A percentile compares a stretch with the other conserved stretches of the same genome.
Conservation (phyloP, 805 yeast species). For the Candida ponderosae region DNA sequence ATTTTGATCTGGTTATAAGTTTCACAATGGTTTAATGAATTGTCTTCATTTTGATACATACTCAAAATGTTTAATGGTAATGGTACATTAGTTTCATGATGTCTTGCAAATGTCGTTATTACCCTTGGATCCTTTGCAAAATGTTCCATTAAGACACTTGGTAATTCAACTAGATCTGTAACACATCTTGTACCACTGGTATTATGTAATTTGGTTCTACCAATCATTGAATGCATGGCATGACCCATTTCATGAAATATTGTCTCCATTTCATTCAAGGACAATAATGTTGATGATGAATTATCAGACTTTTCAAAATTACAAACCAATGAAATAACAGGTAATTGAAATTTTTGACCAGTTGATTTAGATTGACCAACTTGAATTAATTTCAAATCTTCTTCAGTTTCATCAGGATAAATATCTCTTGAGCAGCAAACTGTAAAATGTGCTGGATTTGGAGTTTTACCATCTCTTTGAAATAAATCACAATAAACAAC, state of each 20-base stretch:
- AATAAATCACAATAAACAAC: slow-evolving; percentile 83
- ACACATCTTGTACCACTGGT: slow-evolving; percentile 93
- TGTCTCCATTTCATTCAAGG: slow-evolving; percentile 81
- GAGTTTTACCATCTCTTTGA: slow-evolving; percentile 65
- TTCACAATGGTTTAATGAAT: slow-evolving; percentile 59
- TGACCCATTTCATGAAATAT: slow-evolving; percentile 98
- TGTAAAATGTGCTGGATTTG: slow-evolving; percentile 92
- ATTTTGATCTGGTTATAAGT: slow-evolving; percentile 80
- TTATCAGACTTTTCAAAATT: slow-evolving; percentile 49
- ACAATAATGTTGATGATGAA: slow-evolving; percentile 47
- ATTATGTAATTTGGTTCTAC: slow-evolving; percentile 83
- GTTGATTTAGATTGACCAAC: slow-evolving; percentile 23
- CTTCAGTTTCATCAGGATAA: slow-evolving; percentile 42
- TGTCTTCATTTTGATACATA: slow-evolving; percentile 42
- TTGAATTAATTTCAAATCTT: slow-evolving; percentile 27
- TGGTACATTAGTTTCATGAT: slow-evolving; percentile 52
- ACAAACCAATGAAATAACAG: slow-evolving; percentile 85
- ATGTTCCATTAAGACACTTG: slow-evolving; percentile 93
- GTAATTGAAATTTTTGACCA: slow-evolving; percentile 62
- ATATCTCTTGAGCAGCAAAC: slow-evolving; percentile 88
- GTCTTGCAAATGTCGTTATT: slow-evolving; percentile 62
- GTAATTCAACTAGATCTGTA: slow-evolving; percentile 94
- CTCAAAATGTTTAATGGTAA: slow-evolving; percentile 44
- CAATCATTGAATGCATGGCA: slow-evolving; percentile 96
- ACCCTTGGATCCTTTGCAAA: slow-evolving; percentile 82